phyloP scores from a whole-genome alignment of 225 moss, liverwort and hornwort species.

The Physcomitrellopsis africana region DNA sequence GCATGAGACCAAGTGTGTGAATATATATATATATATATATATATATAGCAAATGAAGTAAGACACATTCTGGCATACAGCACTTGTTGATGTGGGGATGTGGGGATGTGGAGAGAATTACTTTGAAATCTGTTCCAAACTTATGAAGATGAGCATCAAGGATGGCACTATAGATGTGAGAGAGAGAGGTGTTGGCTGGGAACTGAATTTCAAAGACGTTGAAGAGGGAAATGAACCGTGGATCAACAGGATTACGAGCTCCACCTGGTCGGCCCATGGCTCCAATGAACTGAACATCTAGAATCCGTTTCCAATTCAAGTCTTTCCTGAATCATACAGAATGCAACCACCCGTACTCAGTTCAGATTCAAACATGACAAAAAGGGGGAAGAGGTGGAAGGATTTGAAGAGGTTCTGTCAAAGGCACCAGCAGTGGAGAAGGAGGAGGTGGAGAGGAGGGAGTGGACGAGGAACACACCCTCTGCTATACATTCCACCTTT shows the following conservation, averaged over 20 bases:
- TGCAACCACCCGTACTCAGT: constrained; percentile 65
- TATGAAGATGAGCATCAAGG: constrained; percentile 66
- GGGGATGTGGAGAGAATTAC: constrained; percentile 19
- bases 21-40: too few relatives aligned
- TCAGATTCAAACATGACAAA: constrained; percentile 35
- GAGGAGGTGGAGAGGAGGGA: too few relatives aligned
- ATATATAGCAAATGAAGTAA: too few relatives aligned
- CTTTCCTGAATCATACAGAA: constrained; percentile 56
- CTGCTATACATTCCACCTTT: constrained; percentile 84
- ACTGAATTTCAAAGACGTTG: constrained; percentile 83
- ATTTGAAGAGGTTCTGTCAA: too few relatives aligned
- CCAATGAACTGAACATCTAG: constrained; percentile 77
- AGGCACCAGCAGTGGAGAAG: too few relatives aligned
- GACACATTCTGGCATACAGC: too few relatives aligned
- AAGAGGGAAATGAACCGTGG: constrained; percentile 85
- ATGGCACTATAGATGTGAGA: constrained; percentile 77
- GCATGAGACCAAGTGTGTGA: too few relatives aligned
- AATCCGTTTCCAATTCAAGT: constrained; percentile 92
- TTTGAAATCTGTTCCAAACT: constrained; percentile 58
- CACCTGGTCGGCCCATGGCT: constrained; percentile 87
- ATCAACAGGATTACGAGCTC: constrained; percentile 81
- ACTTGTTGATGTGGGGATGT: too few relatives aligned
- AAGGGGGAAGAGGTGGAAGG: too few relatives aligned
- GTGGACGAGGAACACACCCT: constrained; percentile 43
- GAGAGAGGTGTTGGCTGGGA: constrained; percentile 59